Evolutionary conservation across 495 filamentous ascomycete species (phyloP).

Genomic region (Polyplosphaeria fusca): DNA sequence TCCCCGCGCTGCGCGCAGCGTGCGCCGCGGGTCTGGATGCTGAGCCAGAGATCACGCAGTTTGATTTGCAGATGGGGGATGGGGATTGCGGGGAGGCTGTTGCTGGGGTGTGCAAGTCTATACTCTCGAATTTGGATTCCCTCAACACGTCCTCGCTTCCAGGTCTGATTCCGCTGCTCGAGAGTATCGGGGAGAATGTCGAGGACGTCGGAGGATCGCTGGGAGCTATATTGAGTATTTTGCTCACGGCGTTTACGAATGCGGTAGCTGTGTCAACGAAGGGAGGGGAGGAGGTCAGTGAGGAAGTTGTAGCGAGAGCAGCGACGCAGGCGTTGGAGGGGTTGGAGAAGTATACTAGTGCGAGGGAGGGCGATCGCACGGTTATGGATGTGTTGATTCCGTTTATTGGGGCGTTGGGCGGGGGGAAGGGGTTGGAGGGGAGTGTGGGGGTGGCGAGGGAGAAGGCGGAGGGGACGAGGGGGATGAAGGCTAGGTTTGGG

Average conservation of each 20-base stretch:
- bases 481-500: conserved; percentile 55
- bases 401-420: conserved; percentile 51
- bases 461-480: conserved; percentile 54
- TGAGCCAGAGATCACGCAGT: conserved; percentile 59
- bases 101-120: conserved; percentile 43
- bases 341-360: conserved; percentile 42
- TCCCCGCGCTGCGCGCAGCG: conserved; percentile 51
- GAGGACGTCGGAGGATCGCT: conserved; percentile 62
- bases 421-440: conserved; percentile 46
- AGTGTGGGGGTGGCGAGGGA: conserved; percentile 52
- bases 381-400: conserved; percentile 60
- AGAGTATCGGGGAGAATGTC: conserved; percentile 54
- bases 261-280: conserved; percentile 36
- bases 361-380: conserved; percentile 43
- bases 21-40: conserved; percentile 51
- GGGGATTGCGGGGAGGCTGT: conserved; percentile 64
- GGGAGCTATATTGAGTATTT: conserved; percentile 59
- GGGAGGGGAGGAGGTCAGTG: conserved; percentile 13
- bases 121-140: conserved; percentile 35
- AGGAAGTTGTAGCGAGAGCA: conserved; percentile 25
- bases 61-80: conserved; percentile 64
- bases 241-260: conserved; percentile 55
- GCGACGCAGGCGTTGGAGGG: conserved; percentile 42
- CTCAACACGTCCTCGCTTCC: conserved; percentile 37
- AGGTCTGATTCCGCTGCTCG: conserved; percentile 51